Base-by-base conservation (phyloP, 345 rosid species). In the Rhodomyrtus tomentosa region DNA sequence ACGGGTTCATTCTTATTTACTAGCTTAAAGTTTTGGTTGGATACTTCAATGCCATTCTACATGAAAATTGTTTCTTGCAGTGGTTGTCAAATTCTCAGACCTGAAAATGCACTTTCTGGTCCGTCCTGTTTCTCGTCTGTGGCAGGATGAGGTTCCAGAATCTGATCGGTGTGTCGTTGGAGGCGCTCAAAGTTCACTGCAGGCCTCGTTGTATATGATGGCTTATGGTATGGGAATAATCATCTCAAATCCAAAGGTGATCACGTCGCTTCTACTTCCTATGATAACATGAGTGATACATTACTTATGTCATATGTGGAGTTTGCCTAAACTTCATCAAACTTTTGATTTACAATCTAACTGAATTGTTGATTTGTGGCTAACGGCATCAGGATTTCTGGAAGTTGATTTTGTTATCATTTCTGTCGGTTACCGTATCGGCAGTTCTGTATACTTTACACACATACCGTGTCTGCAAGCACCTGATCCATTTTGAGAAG, bases 171-270 rank as follows among this genome's bases (percentile, higher is more conserved):
- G 98, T 80, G 86, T 94, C 1, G 98, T 95, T 22, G 99, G 99
- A 88, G 99, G 98, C 21, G 99, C 91, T 22, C 99, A 95, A 80
- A 96, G 93, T 91, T 93, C 99, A n/a, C 94, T 95, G 48, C 98
- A 96, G 82, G 90, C 98, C 51, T 85, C 86, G 55, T 68, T 96
- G 87, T 94, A 93, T 73, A 85, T 96, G 87, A 32, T 94, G 91
- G 90, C 88, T 82, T 91, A 93, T 82, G 86, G 89, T 6, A 92
- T 92, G 93, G 98, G 98, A 86, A 95, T 96, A 54, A 80, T 96
- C 82, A 90, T 95, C 83, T 93, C 98, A 32, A 87, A 93, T 82
- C 98, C 99, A 5, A 45, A 88, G 95, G 99, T 96, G 82, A 29
- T 62, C 3, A 29, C 74, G 40, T 8, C 32, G 74, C 74, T 29